Base-by-base conservation (phyloP, 768 basidiomycete species). In the Boletus insuetus region DNA sequence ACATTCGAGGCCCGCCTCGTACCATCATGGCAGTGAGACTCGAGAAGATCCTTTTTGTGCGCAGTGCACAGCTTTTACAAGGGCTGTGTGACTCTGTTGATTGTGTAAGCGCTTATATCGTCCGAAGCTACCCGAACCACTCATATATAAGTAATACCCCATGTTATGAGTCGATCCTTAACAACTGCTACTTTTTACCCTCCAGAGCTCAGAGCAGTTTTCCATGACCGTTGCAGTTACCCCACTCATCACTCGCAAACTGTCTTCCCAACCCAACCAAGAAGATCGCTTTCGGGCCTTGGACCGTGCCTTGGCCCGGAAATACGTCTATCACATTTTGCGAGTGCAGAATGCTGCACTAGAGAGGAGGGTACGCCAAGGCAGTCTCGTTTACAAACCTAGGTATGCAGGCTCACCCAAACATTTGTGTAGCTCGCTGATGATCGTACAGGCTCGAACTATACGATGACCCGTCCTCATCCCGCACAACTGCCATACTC, bases 391-490 rank as follows among this genome's bases (percentile, higher is more conserved):
- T 34, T 73, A 73, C 46, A 71, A 56, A 31, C 69, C 69, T n/a
- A 61, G 69, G 71, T 71, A 52, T 34, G 61, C 46, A 5, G 6
- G 41, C 60, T 64, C 6, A 59, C 41, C 13, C 29, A 20, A 16
- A 37, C 41, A 3, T 49, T 19, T 37, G 26, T 16, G 31, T 46
- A 58, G 57, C 51, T 9, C 17, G 17, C 60, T 71, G 16, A 71
- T 40, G 4, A 13, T 24, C 34, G 48, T 24, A 31, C 53, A 78
- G 76, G 42, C 69, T 76, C 53, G 76, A 77, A 50, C 29, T 78
- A 24, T 77, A 64, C 50, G 74, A 77, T 57, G 71, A 75, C 40
- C 67, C 72, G 1, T 56, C 62, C 1, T 67, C 62, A 14, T 65
- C 70, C 5, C 62, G 65, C 45, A 63, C 75, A 41, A 67, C 64